Evolutionary conservation across 2,329 filamentous ascomycete species (phyloP).

Genomic region (Aspergillus floridensis): DNA sequence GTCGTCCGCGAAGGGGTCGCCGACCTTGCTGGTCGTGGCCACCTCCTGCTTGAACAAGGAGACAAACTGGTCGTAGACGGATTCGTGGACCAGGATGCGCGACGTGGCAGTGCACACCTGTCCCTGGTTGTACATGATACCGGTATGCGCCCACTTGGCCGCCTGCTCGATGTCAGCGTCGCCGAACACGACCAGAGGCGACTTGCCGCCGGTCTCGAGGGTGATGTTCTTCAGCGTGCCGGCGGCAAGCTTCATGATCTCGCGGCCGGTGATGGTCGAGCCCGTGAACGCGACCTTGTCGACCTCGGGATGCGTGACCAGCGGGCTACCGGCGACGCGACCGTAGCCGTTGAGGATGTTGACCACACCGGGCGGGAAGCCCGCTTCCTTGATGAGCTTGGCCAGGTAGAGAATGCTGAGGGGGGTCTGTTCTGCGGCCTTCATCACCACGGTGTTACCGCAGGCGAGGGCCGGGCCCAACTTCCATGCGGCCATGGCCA

Average conservation of each 20-base stretch:
- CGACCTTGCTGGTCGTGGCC: constrained; percentile 34
- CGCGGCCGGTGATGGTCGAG: constrained; percentile 32
- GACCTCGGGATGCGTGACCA: constrained; percentile 33
- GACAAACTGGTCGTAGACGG: constrained; percentile 34
- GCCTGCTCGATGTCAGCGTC: constrained; percentile 67
- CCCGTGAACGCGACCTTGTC: constrained; percentile 39
- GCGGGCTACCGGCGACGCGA: constrained; percentile 29
- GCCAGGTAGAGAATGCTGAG: constrained; percentile 35
- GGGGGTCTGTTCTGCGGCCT: constrained; percentile 36
- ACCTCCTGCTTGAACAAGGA: constrained; percentile 33
- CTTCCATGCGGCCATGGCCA: constrained; percentile 66
- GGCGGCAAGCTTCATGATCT: constrained; percentile 39
- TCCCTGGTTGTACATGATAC: constrained; percentile 48
- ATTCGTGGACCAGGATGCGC: constrained; percentile 58
- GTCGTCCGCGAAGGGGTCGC: constrained; percentile 36
- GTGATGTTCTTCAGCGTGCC: constrained; percentile 37
- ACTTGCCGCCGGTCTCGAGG: constrained; percentile 60
- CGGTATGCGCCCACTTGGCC: constrained; percentile 64
- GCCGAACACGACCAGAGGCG: constrained; percentile 61
- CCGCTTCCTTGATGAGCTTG: constrained; percentile 33
- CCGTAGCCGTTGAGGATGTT: constrained; percentile 37
- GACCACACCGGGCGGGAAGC: constrained; percentile 35
- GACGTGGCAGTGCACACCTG: constrained; percentile 38
- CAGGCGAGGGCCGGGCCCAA: constrained; percentile 35
- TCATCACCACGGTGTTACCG: constrained; percentile 35